Evolutionary conservation across 768 basidiomycete species (phyloP).

Genomic region (Boletellus sp.): DNA sequence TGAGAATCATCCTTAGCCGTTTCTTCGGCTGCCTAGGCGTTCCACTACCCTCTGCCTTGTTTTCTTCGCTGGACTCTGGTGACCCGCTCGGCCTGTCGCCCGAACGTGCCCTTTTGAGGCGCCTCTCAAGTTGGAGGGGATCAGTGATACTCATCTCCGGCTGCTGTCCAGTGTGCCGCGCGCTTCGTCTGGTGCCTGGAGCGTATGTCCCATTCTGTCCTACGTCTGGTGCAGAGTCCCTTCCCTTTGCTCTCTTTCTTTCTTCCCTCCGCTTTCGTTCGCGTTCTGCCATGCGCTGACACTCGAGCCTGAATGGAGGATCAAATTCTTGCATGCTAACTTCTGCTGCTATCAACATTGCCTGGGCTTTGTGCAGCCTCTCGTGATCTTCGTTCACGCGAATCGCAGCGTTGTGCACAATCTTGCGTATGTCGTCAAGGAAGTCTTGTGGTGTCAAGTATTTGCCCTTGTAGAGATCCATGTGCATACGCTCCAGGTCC

Average conservation of each 20-base stretch:
- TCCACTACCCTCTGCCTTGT: constrained; percentile 37
- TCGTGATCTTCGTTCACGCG: constrained; percentile 65
- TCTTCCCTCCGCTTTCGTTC: constrained; percentile 67
- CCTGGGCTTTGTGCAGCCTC: constrained; percentile 74
- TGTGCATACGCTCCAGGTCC: constrained; percentile 90
- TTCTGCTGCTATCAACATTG: constrained; percentile 83
- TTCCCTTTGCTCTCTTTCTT: constrained; percentile 37
- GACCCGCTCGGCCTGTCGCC: constrained; percentile 50
- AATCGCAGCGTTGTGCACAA: constrained; percentile 69
- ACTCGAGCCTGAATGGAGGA: constrained; percentile 71
- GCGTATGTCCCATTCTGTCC: constrained; percentile 35
- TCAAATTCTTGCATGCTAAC: constrained; percentile 88
- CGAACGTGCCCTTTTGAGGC: constrained; percentile 67
- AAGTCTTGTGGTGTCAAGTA: constrained; percentile 90
- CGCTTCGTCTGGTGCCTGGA: constrained; percentile 63
- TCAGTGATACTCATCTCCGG: constrained; percentile 75
- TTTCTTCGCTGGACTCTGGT: constrained; percentile 47
- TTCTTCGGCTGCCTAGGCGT: constrained; percentile 47
- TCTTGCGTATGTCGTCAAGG: constrained; percentile 76
- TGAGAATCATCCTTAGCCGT: constrained; percentile 43
- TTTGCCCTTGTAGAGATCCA: constrained; percentile 74
- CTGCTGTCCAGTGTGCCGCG: constrained; percentile 66
- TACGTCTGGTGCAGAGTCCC: constrained; percentile 15
- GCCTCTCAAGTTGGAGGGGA: constrained; percentile 68
- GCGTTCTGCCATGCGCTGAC: constrained; percentile 79